phyloP scores from a whole-genome alignment of 441 rosid genomes.

The Bocquillonia castaneifolia region DNA sequence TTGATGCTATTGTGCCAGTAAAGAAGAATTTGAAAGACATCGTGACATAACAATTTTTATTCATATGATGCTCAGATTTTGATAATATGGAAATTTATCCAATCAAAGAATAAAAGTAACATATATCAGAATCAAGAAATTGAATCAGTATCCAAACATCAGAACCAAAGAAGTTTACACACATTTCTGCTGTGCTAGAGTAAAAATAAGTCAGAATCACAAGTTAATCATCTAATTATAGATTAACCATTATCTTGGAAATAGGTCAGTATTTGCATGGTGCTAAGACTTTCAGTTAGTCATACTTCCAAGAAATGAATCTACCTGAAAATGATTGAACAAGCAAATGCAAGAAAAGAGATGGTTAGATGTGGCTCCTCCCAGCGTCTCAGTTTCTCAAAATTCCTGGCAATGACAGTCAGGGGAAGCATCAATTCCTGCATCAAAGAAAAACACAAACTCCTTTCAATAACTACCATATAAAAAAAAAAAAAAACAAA shows the following conservation, averaged over 20 bases:
- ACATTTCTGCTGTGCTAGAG: neutral
- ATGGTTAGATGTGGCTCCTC: constrained; percentile 84
- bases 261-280: neutral
- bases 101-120: neutral
- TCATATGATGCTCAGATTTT: neutral
- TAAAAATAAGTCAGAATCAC: neutral
- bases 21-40: neutral
- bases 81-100: neutral
- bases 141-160: neutral
- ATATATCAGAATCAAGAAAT: neutral
- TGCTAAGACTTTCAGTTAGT: neutral
- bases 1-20: neutral
- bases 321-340: constrained; percentile 67
- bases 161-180: neutral
- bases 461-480: neutral
- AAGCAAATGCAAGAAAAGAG: constrained; percentile 63
- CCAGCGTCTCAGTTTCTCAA: constrained; percentile 77
- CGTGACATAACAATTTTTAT: neutral
- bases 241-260: neutral
- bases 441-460: constrained; percentile 15
- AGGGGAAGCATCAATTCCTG: constrained; percentile 89
- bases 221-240: too few relatives aligned
- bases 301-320: constrained; percentile 19
- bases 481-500: neutral
- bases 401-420: constrained; percentile 47